Percentiles rank a stretch among this genome's conserved stretches.
Evolutionary conservation across 768 basidiomycete genomes (phyloP).

Genomic region (Boletus insuetus): DNA sequence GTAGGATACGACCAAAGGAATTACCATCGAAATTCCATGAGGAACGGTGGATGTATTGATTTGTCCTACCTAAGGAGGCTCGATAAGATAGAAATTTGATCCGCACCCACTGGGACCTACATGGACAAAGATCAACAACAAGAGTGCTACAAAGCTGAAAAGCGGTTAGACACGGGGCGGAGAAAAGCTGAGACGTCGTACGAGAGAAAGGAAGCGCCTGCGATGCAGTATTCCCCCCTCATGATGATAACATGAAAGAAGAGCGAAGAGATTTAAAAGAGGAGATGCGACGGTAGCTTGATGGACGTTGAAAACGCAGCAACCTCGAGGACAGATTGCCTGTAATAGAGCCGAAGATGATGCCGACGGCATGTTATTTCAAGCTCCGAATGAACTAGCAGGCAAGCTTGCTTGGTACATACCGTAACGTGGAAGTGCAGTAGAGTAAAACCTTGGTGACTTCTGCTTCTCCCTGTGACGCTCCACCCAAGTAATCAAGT

Average conservation of each 20-base stretch:
- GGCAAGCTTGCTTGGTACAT: conserved; percentile 21
- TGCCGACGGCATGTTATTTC: conserved; percentile 6
- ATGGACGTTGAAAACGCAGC: conserved; percentile 20
- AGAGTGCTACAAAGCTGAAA: conserved; percentile 35
- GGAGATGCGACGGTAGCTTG: conserved; percentile 9
- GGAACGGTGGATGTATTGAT: conserved; percentile 75
- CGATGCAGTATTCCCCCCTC: conserved; percentile 77
- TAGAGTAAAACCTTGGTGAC: conserved; percentile 11
- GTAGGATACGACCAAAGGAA: conserved; percentile 9
- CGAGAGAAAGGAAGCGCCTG: conserved; percentile 71
- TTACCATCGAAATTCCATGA: conserved; percentile 71
- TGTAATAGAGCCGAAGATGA: conserved; percentile 12
- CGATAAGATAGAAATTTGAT: conserved; percentile 21
- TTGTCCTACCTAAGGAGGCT: conserved; percentile 63
- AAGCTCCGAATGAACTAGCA: conserved; percentile 16
- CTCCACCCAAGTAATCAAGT: conserved; percentile 1
- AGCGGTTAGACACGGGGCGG: conserved; percentile 12
- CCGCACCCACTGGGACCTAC: conserved; percentile 41
- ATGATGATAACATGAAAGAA: conserved; percentile 36
- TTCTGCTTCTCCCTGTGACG: not conserved
- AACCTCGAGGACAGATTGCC: conserved; percentile 24
- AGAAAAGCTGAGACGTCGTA: conserved; percentile 34
- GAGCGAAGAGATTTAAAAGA: conserved; percentile 16
- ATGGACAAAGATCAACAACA: conserved; percentile 78
- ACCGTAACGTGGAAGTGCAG: conserved; percentile 3